Conservation (phyloP, 1,139 yeast genomes). For the Taiozyma sp. region DNA sequence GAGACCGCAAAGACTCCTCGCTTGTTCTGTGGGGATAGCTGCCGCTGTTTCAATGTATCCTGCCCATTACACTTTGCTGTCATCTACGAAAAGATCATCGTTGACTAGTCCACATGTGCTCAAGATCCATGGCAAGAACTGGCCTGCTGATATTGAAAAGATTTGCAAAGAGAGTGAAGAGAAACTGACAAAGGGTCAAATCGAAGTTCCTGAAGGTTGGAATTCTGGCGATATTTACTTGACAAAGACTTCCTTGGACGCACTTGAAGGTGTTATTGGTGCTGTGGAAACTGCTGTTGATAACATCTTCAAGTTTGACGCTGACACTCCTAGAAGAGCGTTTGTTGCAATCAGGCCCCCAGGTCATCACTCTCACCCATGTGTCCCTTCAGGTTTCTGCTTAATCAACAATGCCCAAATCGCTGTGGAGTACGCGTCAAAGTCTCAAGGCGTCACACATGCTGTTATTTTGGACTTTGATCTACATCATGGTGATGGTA, state of each 20-base stretch:
- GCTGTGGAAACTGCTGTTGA: conserved; percentile 76
- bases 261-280: conserved; percentile 77
- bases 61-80: conserved; percentile 47
- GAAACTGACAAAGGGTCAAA: conserved; percentile 47
- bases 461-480: conserved; percentile 83
- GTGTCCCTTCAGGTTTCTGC: conserved; percentile 86
- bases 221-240: conserved; percentile 81
- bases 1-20: conserved; percentile 68
- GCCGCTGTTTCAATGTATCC: conserved; percentile 75
- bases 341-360: conserved; percentile 79
- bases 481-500: conserved; percentile 90
- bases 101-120: conserved; percentile 56
- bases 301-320: conserved; percentile 35
- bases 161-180: conserved; percentile 56
- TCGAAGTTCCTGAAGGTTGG: conserved; percentile 83
- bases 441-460: conserved; percentile 63
- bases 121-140: conserved; percentile 69
- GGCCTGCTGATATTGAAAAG: conserved; percentile 62
- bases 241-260: conserved; percentile 62
- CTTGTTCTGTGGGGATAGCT: conserved; percentile 72
- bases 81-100: conserved; percentile 44
- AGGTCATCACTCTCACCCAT: conserved; percentile 88
- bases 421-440: conserved; percentile 75
- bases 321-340: conserved; percentile 46
- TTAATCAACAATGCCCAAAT: conserved; percentile 78